A percentile compares a stretch with the other conserved stretches of the same genome.
Conservation (phyloP, 2,329 filamentous ascomycete species). For the Colletotrichum musicola region DNA sequence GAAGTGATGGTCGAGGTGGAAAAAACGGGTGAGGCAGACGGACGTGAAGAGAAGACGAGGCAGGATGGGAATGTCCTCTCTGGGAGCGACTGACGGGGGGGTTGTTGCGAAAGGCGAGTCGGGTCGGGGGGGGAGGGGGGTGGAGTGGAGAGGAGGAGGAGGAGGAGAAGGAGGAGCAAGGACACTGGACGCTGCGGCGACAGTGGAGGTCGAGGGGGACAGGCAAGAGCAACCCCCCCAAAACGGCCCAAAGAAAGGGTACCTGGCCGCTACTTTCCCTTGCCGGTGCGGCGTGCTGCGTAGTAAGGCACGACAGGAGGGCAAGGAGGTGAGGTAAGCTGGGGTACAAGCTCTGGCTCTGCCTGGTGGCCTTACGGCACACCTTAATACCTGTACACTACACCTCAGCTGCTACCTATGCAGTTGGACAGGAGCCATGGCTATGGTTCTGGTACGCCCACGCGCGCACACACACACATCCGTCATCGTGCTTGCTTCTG, state of each 20-base stretch:
- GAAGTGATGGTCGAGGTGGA: slow-evolving; percentile 39
- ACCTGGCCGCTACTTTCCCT: background rate
- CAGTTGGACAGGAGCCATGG: background rate
- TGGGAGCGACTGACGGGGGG: slow-evolving; percentile 38
- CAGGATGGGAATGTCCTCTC: slow-evolving; percentile 41
- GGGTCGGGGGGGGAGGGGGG: slow-evolving; percentile 30
- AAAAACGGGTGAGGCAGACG: slow-evolving; percentile 39
- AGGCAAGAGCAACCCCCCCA: slow-evolving; percentile 6
- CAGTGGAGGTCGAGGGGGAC: slow-evolving; percentile 29
- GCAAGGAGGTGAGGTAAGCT: no score
- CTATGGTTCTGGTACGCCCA: background rate
- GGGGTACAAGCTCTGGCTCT: background rate
- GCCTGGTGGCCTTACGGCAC: background rate
- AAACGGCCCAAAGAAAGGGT: slow-evolving; percentile 4
- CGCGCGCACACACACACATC: background rate
- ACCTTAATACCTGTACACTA: background rate
- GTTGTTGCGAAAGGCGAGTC: slow-evolving; percentile 39
- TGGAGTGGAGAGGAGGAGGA: slow-evolving; percentile 32
- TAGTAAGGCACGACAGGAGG: no score
- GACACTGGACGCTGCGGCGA: slow-evolving; percentile 11
- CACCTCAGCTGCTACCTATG: background rate
- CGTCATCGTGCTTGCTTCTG: background rate
- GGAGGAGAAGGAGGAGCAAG: slow-evolving; percentile 23
- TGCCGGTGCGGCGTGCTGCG: no score
- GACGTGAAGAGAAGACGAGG: slow-evolving; percentile 39